A percentile compares a stretch with the other conserved stretches of the same genome.
Evolutionary conservation across 768 basidiomycete species (phyloP).

Genomic region (Chalciporus pseudorubinellus): DNA sequence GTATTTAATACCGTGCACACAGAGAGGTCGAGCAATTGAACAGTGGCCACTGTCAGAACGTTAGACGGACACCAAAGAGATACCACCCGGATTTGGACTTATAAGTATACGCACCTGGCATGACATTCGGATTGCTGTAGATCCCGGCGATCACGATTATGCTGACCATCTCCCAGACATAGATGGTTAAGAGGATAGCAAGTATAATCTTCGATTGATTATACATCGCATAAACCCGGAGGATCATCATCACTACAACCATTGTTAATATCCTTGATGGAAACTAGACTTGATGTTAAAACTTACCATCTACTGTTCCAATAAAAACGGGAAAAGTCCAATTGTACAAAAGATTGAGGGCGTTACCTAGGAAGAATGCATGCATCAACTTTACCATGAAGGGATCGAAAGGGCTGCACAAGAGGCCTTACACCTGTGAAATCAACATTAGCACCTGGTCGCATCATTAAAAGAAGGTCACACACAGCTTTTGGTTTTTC

Average conservation of each 20-base stretch:
- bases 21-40: neutral
- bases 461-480: neutral
- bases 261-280: neutral
- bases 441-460: neutral
- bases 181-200: conserved; percentile 3
- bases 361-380: neutral
- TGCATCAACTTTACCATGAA: neutral
- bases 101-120: conserved; percentile 7
- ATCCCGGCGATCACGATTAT: neutral
- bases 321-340: conserved; percentile 16
- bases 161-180: neutral
- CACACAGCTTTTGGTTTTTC: conserved; percentile 1
- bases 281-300: neutral
- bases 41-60: neutral
- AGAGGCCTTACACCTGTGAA: conserved; percentile 11
- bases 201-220: conserved; percentile 6
- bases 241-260: conserved; percentile 16
- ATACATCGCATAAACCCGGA: conserved; percentile 18
- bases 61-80: too few relatives aligned
- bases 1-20: neutral
- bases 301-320: conserved; percentile 16
- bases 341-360: neutral
- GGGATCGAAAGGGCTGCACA: neutral
- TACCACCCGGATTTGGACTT: neutral
- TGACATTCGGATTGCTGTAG: neutral